These are phyloP conservation scores for Jamesozyma hellenica DNA, from an alignment of 805 yeast species.

Conservation along the genomic window DNA sequence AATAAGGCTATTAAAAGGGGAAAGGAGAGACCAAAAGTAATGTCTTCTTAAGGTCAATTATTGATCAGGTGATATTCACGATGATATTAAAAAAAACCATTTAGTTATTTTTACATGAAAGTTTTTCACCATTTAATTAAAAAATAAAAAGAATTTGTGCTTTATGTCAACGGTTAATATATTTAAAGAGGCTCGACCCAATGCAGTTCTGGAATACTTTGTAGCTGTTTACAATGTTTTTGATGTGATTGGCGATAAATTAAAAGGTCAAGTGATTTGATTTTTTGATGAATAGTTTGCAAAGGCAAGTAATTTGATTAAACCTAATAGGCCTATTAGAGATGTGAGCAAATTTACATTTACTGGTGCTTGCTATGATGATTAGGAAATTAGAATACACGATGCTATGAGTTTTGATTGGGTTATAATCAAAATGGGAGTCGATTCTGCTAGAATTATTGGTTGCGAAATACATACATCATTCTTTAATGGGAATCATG, in stretches of 20 bases:
- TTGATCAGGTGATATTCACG: too few relatives aligned
- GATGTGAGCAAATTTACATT: slow-evolving; percentile 71
- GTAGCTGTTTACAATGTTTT: too few relatives aligned
- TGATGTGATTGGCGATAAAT: slow-evolving; percentile 74
- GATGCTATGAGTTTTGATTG: slow-evolving; percentile 77
- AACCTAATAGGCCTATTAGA: slow-evolving; percentile 70
- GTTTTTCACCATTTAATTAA: too few relatives aligned
- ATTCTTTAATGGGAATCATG: slow-evolving; percentile 90
- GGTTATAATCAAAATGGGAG: slow-evolving; percentile 79
- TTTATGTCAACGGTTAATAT: too few relatives aligned
- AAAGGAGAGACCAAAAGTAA: too few relatives aligned
- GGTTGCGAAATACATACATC: slow-evolving; percentile 93
- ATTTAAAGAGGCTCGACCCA: too few relatives aligned
- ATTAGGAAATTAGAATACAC: slow-evolving; percentile 97
- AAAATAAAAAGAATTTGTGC: too few relatives aligned
- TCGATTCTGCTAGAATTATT: slow-evolving; percentile 57
- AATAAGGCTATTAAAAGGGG: too few relatives aligned
- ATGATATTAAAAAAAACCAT: too few relatives aligned
- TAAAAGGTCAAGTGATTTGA: slow-evolving; percentile 65
- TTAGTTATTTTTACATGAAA: too few relatives aligned
- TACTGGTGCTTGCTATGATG: slow-evolving; percentile 96
- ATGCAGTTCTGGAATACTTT: too few relatives aligned
- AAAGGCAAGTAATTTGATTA: slow-evolving; percentile 75
- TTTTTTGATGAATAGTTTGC: slow-evolving; percentile 94
- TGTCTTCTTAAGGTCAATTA: too few relatives aligned